phyloP scores from a whole-genome alignment of 2,329 filamentous ascomycete species.

The Biscogniauxia mediterranea region DNA sequence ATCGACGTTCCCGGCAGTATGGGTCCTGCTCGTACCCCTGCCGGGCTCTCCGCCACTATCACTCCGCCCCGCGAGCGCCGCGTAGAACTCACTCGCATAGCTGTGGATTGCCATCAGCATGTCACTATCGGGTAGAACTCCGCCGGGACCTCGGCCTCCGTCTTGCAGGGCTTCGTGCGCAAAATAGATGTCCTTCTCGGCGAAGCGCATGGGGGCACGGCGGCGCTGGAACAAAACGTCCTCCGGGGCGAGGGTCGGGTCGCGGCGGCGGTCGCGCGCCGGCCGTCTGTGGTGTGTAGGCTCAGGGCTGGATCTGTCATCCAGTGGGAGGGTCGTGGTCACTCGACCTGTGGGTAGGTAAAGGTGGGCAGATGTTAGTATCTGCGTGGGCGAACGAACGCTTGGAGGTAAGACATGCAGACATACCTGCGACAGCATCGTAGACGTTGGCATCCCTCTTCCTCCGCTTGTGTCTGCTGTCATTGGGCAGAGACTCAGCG shows the following conservation, averaged over 20 bases:
- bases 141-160: slow-evolving; percentile 35
- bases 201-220: slow-evolving; percentile 64
- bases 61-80: slow-evolving; percentile 33
- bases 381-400: slow-evolving; percentile 1
- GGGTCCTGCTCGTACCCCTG: slow-evolving; percentile 11
- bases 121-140: slow-evolving; percentile 63
- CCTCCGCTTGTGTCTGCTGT: slow-evolving; percentile 10
- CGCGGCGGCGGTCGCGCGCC: slow-evolving; percentile 27
- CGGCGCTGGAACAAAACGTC: slow-evolving; percentile 67
- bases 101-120: slow-evolving; percentile 66
- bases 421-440: slow-evolving; percentile 68
- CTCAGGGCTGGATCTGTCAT: slow-evolving; percentile 20
- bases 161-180: slow-evolving; percentile 56
- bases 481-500: background rate
- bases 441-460: slow-evolving; percentile 56
- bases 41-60: background rate
- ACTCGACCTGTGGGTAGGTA: slow-evolving; percentile 33
- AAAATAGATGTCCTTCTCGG: slow-evolving; percentile 70
- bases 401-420: background rate
- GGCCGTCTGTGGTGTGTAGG: slow-evolving; percentile 17
- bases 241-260: slow-evolving; percentile 58
- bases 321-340: slow-evolving; percentile 31
- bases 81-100: slow-evolving; percentile 68
- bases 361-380: slow-evolving; percentile 12
- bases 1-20: slow-evolving; percentile 38